Base-by-base conservation (phyloP, 495 filamentous ascomycete genomes). In the Neurospora sp. region DNA sequence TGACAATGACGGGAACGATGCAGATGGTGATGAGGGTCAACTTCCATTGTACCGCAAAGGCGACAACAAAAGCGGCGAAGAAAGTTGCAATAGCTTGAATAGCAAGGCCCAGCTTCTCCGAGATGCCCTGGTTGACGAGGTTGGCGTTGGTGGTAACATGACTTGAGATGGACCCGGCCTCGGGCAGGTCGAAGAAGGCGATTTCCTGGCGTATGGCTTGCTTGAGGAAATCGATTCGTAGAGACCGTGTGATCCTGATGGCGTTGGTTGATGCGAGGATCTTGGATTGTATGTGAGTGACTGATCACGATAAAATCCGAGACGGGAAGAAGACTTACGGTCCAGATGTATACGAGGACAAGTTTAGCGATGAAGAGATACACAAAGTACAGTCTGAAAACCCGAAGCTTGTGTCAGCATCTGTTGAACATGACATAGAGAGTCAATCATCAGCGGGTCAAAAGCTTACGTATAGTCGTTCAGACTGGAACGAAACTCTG, bases 71-170 rank as follows among this genome's bases (percentile, higher is more conserved):
- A 17, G 88, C 84, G 0, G 85, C 84, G 36, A 89, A 71, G 72
- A 90, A 89, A 69, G 87, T 89, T 6, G 87, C 83, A 8, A 87
- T 74, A 28, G 83, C 85, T 36, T 83, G 80, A n/a, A 90, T 76
- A 45, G 83, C 82, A 36, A 89, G 83, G 21, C 88, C 88, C 9
- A 88, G 87, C 74, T 90, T 90, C 79, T 90, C 88, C 2, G 86
- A 85, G 5, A 87, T 89, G 21, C 88, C 88, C 5, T 83, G 82
- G 69, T 77, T 75, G 71, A 79, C 74, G 38, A 78, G 74, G 48
- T 77, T 78, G 13, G 70, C 72, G 73, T 79, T 77, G 24, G 77
- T 78, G 11, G 77, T 77, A 28, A 79, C 73, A 21, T 87, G 86
- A 36, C 86, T 85, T 0, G 86, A 84, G 39, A 86, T 78, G 72